phyloP scores from a whole-genome alignment of 192 early-diverging fungal genomes.

The Linnemannia schmuckeri region DNA sequence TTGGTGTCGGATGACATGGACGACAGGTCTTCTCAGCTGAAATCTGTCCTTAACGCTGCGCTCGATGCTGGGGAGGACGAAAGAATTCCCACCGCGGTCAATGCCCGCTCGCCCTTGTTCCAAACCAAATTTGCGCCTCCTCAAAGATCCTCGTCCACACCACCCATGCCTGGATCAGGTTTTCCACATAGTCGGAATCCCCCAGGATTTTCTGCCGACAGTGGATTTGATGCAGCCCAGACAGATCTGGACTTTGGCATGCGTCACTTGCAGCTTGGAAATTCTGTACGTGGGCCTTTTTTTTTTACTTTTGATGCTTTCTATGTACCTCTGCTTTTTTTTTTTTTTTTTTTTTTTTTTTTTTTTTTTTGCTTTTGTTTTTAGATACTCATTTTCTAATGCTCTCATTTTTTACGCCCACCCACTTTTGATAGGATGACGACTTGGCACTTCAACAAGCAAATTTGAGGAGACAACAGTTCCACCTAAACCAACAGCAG shows the following conservation, averaged over 20 bases:
- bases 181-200: slow-evolving; percentile 6
- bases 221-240: neutral
- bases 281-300: slow-evolving; percentile 15
- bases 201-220: slow-evolving; percentile 11
- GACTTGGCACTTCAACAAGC: slow-evolving; percentile 36
- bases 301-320: neutral
- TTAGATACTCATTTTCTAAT: neutral
- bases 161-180: slow-evolving; percentile 12
- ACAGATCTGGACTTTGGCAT: slow-evolving; percentile 28
- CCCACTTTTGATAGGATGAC: slow-evolving; percentile 16
- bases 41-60: slow-evolving; percentile 37
- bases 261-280: slow-evolving; percentile 26
- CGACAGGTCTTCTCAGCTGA: slow-evolving; percentile 27
- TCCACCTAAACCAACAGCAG: slow-evolving; percentile 32
- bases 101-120: slow-evolving; percentile 23
- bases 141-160: slow-evolving; percentile 36
- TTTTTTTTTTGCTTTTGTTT: neutral
- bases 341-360: neutral
- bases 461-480: slow-evolving; percentile 27
- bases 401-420: neutral
- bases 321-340: neutral
- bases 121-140: slow-evolving; percentile 41
- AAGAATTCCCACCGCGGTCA: slow-evolving; percentile 15
- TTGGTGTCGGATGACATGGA: slow-evolving; percentile 24
- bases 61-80: slow-evolving; percentile 34